These are phyloP conservation scores for Podospora tetraspora DNA, from an alignment of 495 filamentous ascomycete genomes.

Conservation along the genomic window DNA sequence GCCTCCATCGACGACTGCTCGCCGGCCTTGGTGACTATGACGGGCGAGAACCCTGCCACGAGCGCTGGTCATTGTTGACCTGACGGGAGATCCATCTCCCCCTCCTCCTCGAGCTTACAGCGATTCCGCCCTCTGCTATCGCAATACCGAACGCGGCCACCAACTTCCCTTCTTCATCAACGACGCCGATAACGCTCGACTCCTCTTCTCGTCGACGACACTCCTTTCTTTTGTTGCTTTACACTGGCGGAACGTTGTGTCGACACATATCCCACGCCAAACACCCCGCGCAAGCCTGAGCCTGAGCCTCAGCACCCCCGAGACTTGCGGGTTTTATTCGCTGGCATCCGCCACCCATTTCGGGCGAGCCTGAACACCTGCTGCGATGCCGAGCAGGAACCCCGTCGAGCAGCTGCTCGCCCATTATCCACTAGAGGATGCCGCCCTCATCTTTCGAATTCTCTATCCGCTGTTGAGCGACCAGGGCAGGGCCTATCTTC, in stretches of 20 bases:
- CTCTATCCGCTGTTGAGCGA: constrained; percentile 6
- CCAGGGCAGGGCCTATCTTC: not conserved
- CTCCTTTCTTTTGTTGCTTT: not conserved
- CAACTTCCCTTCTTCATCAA: not conserved
- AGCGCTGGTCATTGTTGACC: not conserved
- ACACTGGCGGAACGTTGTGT: not conserved
- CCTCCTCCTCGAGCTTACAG: not conserved
- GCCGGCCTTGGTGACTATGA: not conserved
- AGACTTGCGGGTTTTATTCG: not conserved
- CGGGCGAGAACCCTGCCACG: not conserved
- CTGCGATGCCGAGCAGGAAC: constrained; percentile 5
- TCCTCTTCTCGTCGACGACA: not conserved
- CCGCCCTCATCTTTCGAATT: constrained; percentile 6
- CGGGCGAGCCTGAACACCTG: not conserved
- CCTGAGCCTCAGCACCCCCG: not conserved
- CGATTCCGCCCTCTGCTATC: not conserved
- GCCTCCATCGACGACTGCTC: not conserved
- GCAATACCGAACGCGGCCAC: not conserved
- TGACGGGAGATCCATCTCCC: not conserved
- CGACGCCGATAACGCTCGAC: not conserved
- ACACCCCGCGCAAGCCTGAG: not conserved
- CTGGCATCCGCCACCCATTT: not conserved
- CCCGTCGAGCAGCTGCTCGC: constrained; percentile 10
- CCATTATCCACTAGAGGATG: constrained; percentile 6
- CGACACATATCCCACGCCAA: not conserved